Conservation (phyloP, 345 rosid species). For the Eucalyptus tenuipes region DNA sequence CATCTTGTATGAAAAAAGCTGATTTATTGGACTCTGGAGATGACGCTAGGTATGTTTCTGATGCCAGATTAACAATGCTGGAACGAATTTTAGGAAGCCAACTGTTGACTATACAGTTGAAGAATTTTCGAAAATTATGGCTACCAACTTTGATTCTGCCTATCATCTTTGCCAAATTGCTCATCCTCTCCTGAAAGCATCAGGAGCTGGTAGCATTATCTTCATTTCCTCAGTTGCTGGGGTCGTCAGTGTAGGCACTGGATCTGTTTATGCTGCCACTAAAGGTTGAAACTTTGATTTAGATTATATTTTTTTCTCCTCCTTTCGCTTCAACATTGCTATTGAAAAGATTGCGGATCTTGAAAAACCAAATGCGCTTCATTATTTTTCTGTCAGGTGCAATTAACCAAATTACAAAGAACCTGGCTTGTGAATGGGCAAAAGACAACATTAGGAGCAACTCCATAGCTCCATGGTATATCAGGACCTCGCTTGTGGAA, state of each 20-base stretch:
- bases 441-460: slow-evolving; percentile 78
- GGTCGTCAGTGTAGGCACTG: slow-evolving; percentile 21
- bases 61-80: slow-evolving; percentile 74
- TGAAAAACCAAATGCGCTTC: background rate
- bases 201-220: slow-evolving; percentile 69
- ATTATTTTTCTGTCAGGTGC: slow-evolving; percentile 33
- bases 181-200: slow-evolving; percentile 78
- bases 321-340: background rate
- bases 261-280: slow-evolving; percentile 58
- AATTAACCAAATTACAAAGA: slow-evolving; percentile 68
- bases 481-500: slow-evolving; percentile 66
- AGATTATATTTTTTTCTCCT: background rate
- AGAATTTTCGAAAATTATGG: slow-evolving; percentile 43
- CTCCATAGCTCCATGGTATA: slow-evolving; percentile 81
- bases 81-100: slow-evolving; percentile 76
- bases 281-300: slow-evolving; percentile 38
- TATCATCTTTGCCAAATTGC: slow-evolving; percentile 72
- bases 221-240: slow-evolving; percentile 88
- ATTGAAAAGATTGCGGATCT: too few species aligned
- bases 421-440: slow-evolving; percentile 94
- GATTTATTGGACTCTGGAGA: background rate
- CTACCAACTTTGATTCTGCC: slow-evolving; percentile 67
- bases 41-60: background rate
- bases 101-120: slow-evolving; percentile 58
- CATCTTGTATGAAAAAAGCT: background rate